phyloP scores from a whole-genome alignment of 495 filamentous ascomycete genomes.

The Penicillium verhagenii region DNA sequence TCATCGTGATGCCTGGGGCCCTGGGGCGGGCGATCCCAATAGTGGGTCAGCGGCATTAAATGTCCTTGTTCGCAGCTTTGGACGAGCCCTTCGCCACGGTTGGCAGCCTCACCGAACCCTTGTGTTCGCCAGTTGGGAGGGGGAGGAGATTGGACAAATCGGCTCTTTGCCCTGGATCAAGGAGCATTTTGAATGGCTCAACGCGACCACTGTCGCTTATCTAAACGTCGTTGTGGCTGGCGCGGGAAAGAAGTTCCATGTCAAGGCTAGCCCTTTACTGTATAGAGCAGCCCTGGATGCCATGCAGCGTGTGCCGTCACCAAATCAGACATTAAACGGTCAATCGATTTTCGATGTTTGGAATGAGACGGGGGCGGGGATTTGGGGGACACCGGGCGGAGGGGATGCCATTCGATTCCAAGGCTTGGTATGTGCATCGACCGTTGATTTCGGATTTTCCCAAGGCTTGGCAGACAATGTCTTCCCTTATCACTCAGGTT shows the following conservation, averaged over 20 bases:
- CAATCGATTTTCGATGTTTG: constrained; percentile 58
- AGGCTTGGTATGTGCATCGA: constrained; percentile 54
- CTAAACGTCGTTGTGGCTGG: constrained; percentile 57
- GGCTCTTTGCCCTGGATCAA: constrained; percentile 47
- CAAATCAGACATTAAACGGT: constrained; percentile 49
- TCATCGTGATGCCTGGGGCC: constrained; percentile 80
- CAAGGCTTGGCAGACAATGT: constrained; percentile 32
- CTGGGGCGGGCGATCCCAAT: constrained; percentile 68
- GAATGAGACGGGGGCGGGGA: constrained; percentile 21
- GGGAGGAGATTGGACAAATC: background rate
- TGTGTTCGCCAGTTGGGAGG: constrained; percentile 1
- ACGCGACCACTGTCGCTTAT: constrained; percentile 57
- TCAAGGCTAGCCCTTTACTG: constrained; percentile 59
- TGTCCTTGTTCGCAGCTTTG: constrained; percentile 70
- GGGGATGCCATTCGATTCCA: constrained; percentile 61
- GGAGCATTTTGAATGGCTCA: constrained; percentile 74
- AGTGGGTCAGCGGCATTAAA: constrained; percentile 76
- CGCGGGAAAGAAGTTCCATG: constrained; percentile 33
- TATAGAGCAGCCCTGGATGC: constrained; percentile 50
- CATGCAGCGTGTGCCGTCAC: background rate
- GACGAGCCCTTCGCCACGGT: constrained; percentile 56
- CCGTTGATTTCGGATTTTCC: constrained; percentile 49
- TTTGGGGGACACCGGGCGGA: constrained; percentile 52
- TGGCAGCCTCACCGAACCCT: constrained; percentile 58
- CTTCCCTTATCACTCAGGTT: constrained; percentile 64